These are phyloP conservation scores for Beverwykella pulmonaria DNA, from an alignment of 495 filamentous ascomycete genomes.

Conservation along the genomic window DNA sequence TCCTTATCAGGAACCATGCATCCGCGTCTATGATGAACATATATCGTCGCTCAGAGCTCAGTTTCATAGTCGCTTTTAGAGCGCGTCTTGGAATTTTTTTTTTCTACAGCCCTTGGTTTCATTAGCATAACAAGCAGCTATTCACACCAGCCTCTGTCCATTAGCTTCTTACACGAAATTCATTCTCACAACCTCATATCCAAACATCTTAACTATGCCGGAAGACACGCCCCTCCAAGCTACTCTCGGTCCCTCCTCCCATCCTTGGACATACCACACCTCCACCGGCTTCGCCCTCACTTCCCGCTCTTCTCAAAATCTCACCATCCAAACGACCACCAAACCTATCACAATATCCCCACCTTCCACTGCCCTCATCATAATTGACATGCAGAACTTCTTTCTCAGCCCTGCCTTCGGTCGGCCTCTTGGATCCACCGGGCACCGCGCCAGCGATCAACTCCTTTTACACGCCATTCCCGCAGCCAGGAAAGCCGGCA, in stretches of 20 bases:
- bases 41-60: neutral
- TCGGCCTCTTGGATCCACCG: constrained; percentile 33
- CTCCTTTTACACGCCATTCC: constrained; percentile 49
- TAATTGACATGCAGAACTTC: constrained; percentile 68
- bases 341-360: constrained; percentile 50
- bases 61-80: neutral
- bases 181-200: neutral
- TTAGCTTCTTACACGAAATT: neutral
- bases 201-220: neutral
- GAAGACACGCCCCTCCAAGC: neutral
- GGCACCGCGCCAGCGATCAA: constrained; percentile 41
- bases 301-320: constrained; percentile 4
- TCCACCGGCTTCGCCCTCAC: constrained; percentile 44
- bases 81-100: no score
- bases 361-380: constrained; percentile 53
- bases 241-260: neutral
- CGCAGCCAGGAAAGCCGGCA: constrained; percentile 51
- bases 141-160: no score
- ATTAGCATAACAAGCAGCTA: no score
- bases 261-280: constrained; percentile 38
- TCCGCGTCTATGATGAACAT: neutral
- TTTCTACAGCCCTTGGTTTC: no score
- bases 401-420: constrained; percentile 54
- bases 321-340: constrained; percentile 36
- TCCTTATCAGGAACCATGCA: constrained; percentile 13